Percentiles rank a stretch among this genome's conserved stretches.
phyloP scores from a whole-genome alignment of 768 basidiomycete genomes.

The Russula foetens region DNA sequence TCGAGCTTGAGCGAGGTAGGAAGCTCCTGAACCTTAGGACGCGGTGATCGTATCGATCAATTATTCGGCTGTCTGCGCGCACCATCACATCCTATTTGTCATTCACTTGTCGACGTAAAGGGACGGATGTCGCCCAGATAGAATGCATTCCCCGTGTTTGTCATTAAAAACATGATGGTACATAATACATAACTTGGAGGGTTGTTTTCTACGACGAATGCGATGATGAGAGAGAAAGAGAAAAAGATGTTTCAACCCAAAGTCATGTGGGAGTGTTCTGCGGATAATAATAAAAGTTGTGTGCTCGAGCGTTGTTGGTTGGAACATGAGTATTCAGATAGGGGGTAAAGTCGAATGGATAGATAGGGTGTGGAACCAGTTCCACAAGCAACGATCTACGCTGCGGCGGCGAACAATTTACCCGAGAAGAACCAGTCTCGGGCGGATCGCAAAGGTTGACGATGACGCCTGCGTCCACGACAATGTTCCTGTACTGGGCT shows the following conservation, averaged over 20 bases:
- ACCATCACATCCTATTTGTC: neutral
- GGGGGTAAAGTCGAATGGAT: constrained; percentile 4
- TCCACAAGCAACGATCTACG: constrained; percentile 14
- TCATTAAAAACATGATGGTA: constrained; percentile 14
- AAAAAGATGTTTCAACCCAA: neutral
- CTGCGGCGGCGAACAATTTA: constrained; percentile 26
- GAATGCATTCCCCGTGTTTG: constrained; percentile 11
- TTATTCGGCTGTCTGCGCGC: neutral
- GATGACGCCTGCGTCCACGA: constrained; percentile 24
- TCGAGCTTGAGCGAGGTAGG: constrained; percentile 80
- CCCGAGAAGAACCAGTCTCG: constrained; percentile 31
- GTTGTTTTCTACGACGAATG: constrained; percentile 15
- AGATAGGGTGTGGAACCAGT: constrained; percentile 8
- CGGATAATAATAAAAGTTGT: constrained; percentile 16
- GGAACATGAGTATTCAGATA: constrained; percentile 8
- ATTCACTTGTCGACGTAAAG: constrained; percentile 3
- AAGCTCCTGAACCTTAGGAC: constrained; percentile 61
- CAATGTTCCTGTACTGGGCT: constrained; percentile 10
- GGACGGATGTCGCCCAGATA: neutral
- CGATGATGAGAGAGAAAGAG: neutral
- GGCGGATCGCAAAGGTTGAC: constrained; percentile 27
- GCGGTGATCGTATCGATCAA: constrained; percentile 24
- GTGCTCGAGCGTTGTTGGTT: constrained; percentile 1
- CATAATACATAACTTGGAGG: constrained; percentile 17
- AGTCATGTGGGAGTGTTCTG: constrained; percentile 3